These are phyloP conservation scores for Ophiostoma quercus DNA, from an alignment of 2,329 filamentous ascomycete species.

Conservation along the genomic window DNA sequence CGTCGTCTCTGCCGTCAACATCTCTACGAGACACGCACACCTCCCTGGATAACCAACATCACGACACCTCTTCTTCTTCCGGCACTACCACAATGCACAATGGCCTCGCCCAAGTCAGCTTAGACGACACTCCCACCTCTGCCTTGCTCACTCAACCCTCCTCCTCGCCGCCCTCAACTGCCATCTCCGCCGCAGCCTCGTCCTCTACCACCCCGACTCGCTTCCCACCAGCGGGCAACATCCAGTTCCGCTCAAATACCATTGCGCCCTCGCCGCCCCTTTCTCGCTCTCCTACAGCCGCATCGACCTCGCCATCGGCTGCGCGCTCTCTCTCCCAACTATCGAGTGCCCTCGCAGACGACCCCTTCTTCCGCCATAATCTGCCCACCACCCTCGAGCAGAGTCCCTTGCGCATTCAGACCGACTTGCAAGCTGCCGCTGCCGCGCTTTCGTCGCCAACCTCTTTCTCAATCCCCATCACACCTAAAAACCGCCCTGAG, in stretches of 20 bases:
- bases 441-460: conserved; percentile 13
- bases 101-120: neutral
- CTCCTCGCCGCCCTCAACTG: neutral
- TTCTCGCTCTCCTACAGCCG: conserved; percentile 21
- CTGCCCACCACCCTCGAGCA: neutral
- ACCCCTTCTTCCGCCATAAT: neutral
- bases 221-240: conserved; percentile 19
- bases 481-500: conserved; percentile 22
- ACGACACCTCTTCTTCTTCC: neutral
- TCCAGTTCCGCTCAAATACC: conserved; percentile 32
- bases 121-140: neutral
- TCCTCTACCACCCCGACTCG: conserved; percentile 8
- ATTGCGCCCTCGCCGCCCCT: conserved; percentile 33
- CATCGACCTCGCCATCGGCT: neutral
- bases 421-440: conserved; percentile 17
- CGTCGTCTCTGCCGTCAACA: conserved; percentile 3
- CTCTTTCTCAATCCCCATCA: conserved; percentile 24
- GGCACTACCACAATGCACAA: neutral
- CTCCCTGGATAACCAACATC: neutral
- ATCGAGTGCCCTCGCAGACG: neutral
- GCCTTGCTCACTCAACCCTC: neutral
- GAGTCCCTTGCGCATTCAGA: conserved; percentile 24
- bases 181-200: neutral
- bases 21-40: neutral
- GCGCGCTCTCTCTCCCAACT: neutral